Evolutionary conservation across 2,329 filamentous ascomycete genomes (phyloP), one percentile per base, ranked within the genome.

Genomic region (Didymellaceae sp.): DNA sequence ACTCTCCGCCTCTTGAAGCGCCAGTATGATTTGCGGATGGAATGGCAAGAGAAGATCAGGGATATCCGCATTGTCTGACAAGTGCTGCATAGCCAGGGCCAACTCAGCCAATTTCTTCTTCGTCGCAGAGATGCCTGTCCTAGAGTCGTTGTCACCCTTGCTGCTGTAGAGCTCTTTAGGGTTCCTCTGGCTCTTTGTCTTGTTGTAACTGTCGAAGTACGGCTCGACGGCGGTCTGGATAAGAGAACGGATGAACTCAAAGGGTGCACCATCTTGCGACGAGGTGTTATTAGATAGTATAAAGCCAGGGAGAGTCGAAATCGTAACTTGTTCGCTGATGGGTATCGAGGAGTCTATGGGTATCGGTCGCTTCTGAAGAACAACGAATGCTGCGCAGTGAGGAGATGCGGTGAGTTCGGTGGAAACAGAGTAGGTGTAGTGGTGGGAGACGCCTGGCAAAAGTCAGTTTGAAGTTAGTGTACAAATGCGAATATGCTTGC

Each of bases 1-100:
- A 18, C 82, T 77, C 40, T 84, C 81, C 16, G 92, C 90, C 56
- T 92, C 87, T 45, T 95, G 88, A 52, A 97, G 79, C 10, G 91
- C 91, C 58, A 80, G 84, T 75, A 96, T 91, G 16, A 99, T 91
- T 24, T 95, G 83, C 21, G 92, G 89, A 67, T 97, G 92, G 59
- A 97, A 87, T 9, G 90, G 86, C 56, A 99, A 79, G 14, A 90
- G 88, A 42, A 97, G 83, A 64, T 96, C 91, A 16, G 94, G 94
- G 44, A 99, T 97, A 74, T 99, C 95, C 47, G 96, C 91, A 74
- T 99, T 97, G 74, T 99, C 92, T 75, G 97, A 92, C 45, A 99
- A 80, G 68, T 99, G 93, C 50, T 91, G 82, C 66, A 99, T 78
- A 61, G 89, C 94, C 63, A 96, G 81, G 73, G 96, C 92, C 61